Evolutionary conservation across 2,329 filamentous ascomycete genomes (phyloP).

Genomic region (Westerdykella sp.): DNA sequence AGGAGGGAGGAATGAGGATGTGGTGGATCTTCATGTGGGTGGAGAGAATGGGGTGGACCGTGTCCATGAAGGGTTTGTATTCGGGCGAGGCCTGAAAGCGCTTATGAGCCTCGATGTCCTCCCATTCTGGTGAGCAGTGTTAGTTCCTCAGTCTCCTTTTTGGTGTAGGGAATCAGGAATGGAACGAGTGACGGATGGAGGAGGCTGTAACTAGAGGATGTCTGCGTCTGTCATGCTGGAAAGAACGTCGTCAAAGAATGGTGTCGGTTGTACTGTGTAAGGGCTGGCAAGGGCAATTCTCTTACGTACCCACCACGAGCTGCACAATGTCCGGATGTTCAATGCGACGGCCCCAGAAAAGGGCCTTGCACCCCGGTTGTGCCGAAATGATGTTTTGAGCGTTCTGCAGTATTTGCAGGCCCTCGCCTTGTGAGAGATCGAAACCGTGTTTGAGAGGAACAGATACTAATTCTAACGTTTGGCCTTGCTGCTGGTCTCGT

Average conservation of each 20-base stretch:
- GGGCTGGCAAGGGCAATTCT: background rate
- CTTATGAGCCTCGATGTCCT: slow-evolving; percentile 34
- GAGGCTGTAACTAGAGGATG: background rate
- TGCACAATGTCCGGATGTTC: slow-evolving; percentile 37
- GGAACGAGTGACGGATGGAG: too few relatives aligned
- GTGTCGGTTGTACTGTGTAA: background rate
- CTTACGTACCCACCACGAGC: slow-evolving; percentile 38
- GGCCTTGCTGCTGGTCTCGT: background rate
- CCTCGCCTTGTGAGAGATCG: slow-evolving; percentile 18
- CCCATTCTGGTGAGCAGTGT: slow-evolving; percentile 38
- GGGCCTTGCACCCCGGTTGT: slow-evolving; percentile 33
- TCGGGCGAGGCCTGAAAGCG: slow-evolving; percentile 33
- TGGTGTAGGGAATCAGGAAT: too few relatives aligned
- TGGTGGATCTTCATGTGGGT: slow-evolving; percentile 29
- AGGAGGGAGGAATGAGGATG: slow-evolving; percentile 22
- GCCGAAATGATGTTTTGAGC: slow-evolving; percentile 29
- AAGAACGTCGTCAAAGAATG: background rate
- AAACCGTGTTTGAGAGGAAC: slow-evolving; percentile 35
- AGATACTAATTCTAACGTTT: slow-evolving; percentile 32
- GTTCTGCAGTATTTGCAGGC: slow-evolving; percentile 26
- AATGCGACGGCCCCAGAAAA: slow-evolving; percentile 35
- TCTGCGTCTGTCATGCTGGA: background rate
- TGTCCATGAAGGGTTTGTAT: slow-evolving; percentile 37
- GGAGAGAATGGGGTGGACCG: slow-evolving; percentile 23
- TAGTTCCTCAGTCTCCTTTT: background rate